Base-by-base conservation (phyloP, 129 eudicot species). In the Artemisia tridentata region DNA sequence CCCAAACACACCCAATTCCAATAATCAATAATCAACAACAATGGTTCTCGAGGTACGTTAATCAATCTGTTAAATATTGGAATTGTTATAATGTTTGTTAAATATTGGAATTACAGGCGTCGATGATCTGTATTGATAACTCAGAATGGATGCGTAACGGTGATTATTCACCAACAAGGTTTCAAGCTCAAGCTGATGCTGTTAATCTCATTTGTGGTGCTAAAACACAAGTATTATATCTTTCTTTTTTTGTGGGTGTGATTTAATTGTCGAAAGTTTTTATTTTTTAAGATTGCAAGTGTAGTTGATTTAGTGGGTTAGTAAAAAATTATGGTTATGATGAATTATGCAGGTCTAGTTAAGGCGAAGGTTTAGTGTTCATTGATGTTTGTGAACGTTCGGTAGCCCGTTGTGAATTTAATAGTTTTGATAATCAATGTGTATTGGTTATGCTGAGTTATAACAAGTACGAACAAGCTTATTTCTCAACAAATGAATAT, bases 101-200 rank as follows among this genome's bases (percentile, higher is more conserved):
- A 31, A 63, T 67, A 23, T 23, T 23, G 27, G 27, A 23, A 3
- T 34, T 34, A 5, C 79, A 95, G 99, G 99, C 99, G 45, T 88
- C 96, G 52, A 88, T 95, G 99, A 95, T 95, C 83, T 95, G 99
- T 60, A 83, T 95, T 65, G 99, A 95, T 52, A 90, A 95, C 78
- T 95, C 99, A 2, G 99, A 95, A 57, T 95, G 97, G 97, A 95
- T 95, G 99, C 89, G 97, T 11, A 95, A 95, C 73, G 99, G 99
- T 0, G 99, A 95, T 75, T 95, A 95, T 78, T 76, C 93, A 0
- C 96, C 97, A 6, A 85, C 77, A 65, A 82, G 97, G 82, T 88
- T 90, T 84, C 95, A 90, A 72, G 97, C 99, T 74, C 99, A 90
- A 80, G 82, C 93, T 18, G 99, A 95, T 51, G 97, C 97, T 16